Evolutionary conservation across 495 filamentous ascomycete species (phyloP), one percentile per base, ranked within the genome.

Genomic region (Aspergillus cavernicola): DNA sequence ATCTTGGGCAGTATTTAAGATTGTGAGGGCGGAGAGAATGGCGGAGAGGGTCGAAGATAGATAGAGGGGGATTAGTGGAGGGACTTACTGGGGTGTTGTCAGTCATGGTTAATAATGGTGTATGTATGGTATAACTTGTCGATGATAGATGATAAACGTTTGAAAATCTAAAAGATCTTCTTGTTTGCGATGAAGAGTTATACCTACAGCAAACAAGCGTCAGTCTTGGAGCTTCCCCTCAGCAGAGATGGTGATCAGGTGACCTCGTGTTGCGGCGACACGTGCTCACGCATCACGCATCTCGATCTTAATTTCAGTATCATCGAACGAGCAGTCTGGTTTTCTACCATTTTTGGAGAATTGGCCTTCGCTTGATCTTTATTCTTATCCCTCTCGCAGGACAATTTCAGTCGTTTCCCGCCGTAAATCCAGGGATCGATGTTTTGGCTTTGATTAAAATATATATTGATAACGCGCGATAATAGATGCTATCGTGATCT

Each of bases 261-360:
- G 70, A 72, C 36, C 43, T 67, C 70, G 70, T 70, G 70, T 70
- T 55, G 32, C 26, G 15, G 38, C 50, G 44, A 59, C 60, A 66
- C 64, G 64, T 62, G 50, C 43, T 20, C 53, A 52, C 39, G 50
- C 29, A 42, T 48, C 42, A 26, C 28, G 29, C 18, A 35, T 52
- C 40, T 36, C 18, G 13, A 40, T 15, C 23, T 26, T 23, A 4
- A 28, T 19, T 23, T 48, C 5, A 47, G 10, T 10, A 28, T 2
- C 36, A 39, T 33, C 22, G 5, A 26, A 26, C 1, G 2, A 11
- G 9, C 19, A 16, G 18, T 43, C 15, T 10, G 11, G 19, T 38
- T 6, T 22, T 6, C 23, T 31, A 13, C 10, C 2, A 11, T 33
- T 22, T 37, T 13, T 12, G 28, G 20, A 15, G 6, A 35, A 9